Evolutionary conservation across 1,284 basidiomycete genomes (phyloP), one percentile per base, ranked within the genome.

Genomic region (Cryptococcus sp.): DNA sequence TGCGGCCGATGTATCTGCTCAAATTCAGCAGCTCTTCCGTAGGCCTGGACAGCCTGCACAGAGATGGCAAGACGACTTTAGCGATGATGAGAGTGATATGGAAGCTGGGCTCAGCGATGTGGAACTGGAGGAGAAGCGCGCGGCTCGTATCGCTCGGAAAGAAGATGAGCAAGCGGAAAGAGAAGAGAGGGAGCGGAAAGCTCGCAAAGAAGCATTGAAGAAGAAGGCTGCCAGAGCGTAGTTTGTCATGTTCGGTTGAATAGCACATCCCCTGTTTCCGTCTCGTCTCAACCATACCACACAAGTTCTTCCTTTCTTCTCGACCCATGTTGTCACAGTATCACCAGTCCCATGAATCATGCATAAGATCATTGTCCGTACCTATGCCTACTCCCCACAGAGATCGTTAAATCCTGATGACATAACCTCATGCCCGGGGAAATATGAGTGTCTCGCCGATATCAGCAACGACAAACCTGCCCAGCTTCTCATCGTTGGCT

Each of bases 101-200:
- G 75, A 77, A 58, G 75, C 75, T 19, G 73, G 73, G 2, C 52
- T 76, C 49, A 65, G 57, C 41, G 76, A 74, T 63, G 68, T 75
- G 15, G 74, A 74, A 54, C 57, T 52, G 46, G 72, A 76, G 61
- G 73, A 76, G 61, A 61, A 58, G 56, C 57, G 67, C 37, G 66
- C 73, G 39, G 63, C 65, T 46, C 61, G 60, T 55, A 72, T 73
- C 40, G 75, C 73, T 8, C 62, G 72, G 38, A 52, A 53, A 49
- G 77, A 77, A 55, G 75, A 77, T 61, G 67, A 72, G 53, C 29
- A 57, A 44, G 75, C 68, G 10, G 74, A 77, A 54, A 62, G 58
- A 44, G 65, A 70, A 52, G 74, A 76, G 64, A 65, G 58, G 51
- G 63, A 63, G 63, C 60, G 66, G 26, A 64, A 58, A 55, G 60